Base-by-base conservation (phyloP, 2,329 filamentous ascomycete species). In the Penicillium sp. region DNA sequence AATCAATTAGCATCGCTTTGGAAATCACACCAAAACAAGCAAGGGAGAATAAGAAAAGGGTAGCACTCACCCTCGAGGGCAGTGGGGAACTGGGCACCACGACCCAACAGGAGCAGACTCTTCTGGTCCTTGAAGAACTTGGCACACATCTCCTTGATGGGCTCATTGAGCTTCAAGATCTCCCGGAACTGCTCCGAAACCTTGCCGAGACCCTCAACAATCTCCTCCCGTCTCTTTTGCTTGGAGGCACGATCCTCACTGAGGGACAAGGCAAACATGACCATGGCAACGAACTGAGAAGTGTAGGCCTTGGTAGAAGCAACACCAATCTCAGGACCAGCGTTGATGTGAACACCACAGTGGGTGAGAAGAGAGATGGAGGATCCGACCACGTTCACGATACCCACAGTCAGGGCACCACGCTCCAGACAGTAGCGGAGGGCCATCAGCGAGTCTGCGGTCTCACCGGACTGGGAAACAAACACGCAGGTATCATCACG, bases 341-440 rank as follows among this genome's bases (percentile, higher is more conserved):
- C 95, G 79, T 99, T 99, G 83, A 99, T 93, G 83, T 99, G 95
- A 55, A 99, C 95, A 92, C 95, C 95, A 72, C 95, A 99, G 86
- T 99, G 95, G 64, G 95, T 99, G 71, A 99, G 89, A 69, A 99
- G 89, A 47, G 95, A 99, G 78, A 99, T 99, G 73, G 93, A 97
- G 55, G 95, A 98, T 70, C 95, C 95, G 70, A 99, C 95, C 60
- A 96, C 92, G 81, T 99, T 99, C 79, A 99, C 95, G 67, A 98
- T 93, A 82, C 95, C 95, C 65, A 99, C 95, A 44, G 95, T 98
- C 78, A 99, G 82, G 50, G 95, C 95, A 71, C 95, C 95, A 63
- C 95, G 92, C 85, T 99, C 95, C 75, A 99, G 82, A 81, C 95
- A 99, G 87, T 98, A 98, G 70, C 93, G 89, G 64, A 99, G 88